phyloP scores from a whole-genome alignment of 805 yeast genomes.

The Tetrapisispora fleetii region DNA sequence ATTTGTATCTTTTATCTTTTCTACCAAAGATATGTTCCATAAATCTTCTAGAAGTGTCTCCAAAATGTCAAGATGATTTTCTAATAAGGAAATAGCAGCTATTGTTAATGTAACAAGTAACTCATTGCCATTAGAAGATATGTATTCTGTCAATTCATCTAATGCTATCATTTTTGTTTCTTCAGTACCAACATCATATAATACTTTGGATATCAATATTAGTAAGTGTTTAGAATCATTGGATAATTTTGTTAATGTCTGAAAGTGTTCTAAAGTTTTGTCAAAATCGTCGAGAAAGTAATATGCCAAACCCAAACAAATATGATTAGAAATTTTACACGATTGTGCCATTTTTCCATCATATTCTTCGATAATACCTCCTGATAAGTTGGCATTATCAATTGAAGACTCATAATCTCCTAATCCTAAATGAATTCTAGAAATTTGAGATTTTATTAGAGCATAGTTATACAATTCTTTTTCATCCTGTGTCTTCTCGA shows the following conservation, averaged over 20 bases:
- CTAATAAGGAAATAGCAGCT: slow-evolving; percentile 69
- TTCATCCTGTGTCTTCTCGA: slow-evolving; percentile 46
- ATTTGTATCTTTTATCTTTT: slow-evolving; percentile 40
- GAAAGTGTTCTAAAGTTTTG: slow-evolving; percentile 58
- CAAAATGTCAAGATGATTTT: slow-evolving; percentile 47
- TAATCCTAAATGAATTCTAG: slow-evolving; percentile 60
- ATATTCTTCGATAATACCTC: slow-evolving; percentile 39
- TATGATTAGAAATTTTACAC: slow-evolving; percentile 44
- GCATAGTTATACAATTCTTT: slow-evolving; percentile 41
- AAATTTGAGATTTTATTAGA: slow-evolving; percentile 54
- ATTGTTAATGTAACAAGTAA: slow-evolving; percentile 58
- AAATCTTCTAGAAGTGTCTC: slow-evolving; percentile 59
- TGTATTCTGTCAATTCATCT: slow-evolving; percentile 65
- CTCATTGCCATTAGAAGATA: slow-evolving; percentile 57
- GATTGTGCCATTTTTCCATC: slow-evolving; percentile 27
- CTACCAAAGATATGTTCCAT: slow-evolving; percentile 37
- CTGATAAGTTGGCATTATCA: slow-evolving; percentile 47
- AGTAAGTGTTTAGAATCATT: slow-evolving; percentile 58
- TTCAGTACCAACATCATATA: slow-evolving; percentile 65
- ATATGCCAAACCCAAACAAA: slow-evolving; percentile 61
- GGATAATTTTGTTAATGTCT: slow-evolving; percentile 45
- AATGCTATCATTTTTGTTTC: slow-evolving; percentile 75
- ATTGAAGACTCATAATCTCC: slow-evolving; percentile 48
- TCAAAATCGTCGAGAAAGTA: slow-evolving; percentile 58
- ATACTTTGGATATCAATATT: slow-evolving; percentile 64